Evolutionary conservation across 2,329 filamentous ascomycete species (phyloP).

Genomic region (Ophiocordyceps camponoti-rufipedis): DNA sequence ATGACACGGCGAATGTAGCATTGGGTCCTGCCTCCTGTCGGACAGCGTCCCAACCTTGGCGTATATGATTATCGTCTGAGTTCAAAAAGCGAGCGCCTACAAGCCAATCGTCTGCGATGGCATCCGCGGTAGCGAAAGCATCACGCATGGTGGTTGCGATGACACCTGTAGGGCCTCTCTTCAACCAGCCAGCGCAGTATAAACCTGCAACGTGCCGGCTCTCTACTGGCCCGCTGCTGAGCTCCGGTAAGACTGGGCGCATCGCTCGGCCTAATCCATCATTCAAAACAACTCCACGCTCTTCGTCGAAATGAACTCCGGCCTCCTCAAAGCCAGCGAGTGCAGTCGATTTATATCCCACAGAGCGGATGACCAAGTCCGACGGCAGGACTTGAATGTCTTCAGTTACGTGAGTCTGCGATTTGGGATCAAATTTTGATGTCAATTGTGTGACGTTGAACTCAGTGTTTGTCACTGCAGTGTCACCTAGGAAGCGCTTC

Average conservation of each 20-base stretch:
- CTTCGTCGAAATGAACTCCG: slow-evolving; percentile 60
- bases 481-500: slow-evolving; percentile 39
- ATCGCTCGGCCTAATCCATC: slow-evolving; percentile 59
- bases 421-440: slow-evolving; percentile 32
- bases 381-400: slow-evolving; percentile 38
- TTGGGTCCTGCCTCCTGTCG: slow-evolving; percentile 34
- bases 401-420: slow-evolving; percentile 28
- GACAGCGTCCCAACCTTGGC: slow-evolving; percentile 60
- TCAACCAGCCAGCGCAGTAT: slow-evolving; percentile 95
- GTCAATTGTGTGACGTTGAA: slow-evolving; percentile 46
- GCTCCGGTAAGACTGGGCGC: slow-evolving; percentile 14
- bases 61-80: background rate
- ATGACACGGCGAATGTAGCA: slow-evolving; percentile 48
- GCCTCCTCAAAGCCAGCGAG: slow-evolving; percentile 57
- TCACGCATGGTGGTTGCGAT: slow-evolving; percentile 95
- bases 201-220: slow-evolving; percentile 42
- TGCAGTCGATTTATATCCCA: slow-evolving; percentile 75
- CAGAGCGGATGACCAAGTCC: slow-evolving; percentile 71
- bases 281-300: slow-evolving; percentile 62
- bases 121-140: slow-evolving; percentile 76
- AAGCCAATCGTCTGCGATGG: slow-evolving; percentile 62
- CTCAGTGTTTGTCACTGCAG: slow-evolving; percentile 40
- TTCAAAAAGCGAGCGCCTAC: slow-evolving; percentile 21
- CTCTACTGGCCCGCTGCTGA: slow-evolving; percentile 9
- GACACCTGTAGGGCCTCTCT: slow-evolving; percentile 82